Evolutionary conservation across 352 stramenopile genomes (phyloP), one percentile per base, ranked within the genome.

Genomic region (Hyphochytrium catenoides): DNA sequence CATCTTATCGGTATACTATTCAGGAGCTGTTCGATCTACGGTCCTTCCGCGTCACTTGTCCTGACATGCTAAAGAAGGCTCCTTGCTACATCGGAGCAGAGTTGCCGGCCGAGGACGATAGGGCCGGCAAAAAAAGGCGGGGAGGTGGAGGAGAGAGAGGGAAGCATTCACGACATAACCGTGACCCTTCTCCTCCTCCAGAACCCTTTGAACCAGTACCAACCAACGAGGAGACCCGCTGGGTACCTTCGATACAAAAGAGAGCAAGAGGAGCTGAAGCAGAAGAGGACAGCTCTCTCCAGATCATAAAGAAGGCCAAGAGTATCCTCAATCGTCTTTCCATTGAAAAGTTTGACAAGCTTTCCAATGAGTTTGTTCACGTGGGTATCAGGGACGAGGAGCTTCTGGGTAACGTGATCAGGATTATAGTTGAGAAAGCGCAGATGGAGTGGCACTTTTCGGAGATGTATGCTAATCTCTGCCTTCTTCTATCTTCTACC

Each of bases 271-370:
- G 0, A 43, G 52, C 0, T 48, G 55, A 4, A 52, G 62, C 46
- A 53, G 46, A 19, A 54, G 53, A 3, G 72, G 82, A n/a, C 58
- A 71, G 19, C 75, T n/a, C n/a, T n/a, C n/a, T n/a, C n/a, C n/a
- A n/a, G n/a, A 68, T 19, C 43, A 91, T 27, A 71, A 74, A 45
- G 71, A 85, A 44, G 76, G 74, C 22, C 74, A 89, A 36, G 47
- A 84, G 23, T n/a, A 86, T 95, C 36, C 52, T 95, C 14, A 95
- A 95, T 68, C 95, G 95, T 59, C 61, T 96, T 27, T 94, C 78
- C 29, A 71, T 94, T 22, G 91, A 93, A 29, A 95, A 94, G 42
- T 93, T 96, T 35, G 77, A 94, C 38, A 90, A 90, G 46, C 57
- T 96, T 19, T 93, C 74, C 15, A 59, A 78, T 28, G 59, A 78